phyloP scores from a whole-genome alignment of 2,329 filamentous ascomycete species.

The Ilyonectria mors-panacis region DNA sequence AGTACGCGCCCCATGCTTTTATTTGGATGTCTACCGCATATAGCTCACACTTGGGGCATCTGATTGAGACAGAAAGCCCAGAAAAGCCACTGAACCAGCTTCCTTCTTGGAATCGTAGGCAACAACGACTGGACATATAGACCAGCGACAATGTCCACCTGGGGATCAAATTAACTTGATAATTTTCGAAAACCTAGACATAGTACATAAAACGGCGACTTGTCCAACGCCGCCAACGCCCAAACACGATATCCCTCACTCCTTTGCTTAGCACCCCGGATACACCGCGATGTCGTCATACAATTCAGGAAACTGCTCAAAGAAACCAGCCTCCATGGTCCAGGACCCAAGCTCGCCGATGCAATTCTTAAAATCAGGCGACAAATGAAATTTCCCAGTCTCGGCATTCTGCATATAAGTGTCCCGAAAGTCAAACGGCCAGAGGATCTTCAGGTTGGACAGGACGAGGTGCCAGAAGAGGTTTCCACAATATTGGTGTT shows the following conservation, averaged over 20 bases:
- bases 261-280: not conserved
- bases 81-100: not conserved
- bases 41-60: not conserved
- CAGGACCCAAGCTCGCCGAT: constrained; percentile 47
- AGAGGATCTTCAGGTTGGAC: constrained; percentile 40
- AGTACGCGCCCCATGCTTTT: not conserved
- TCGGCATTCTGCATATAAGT: constrained; percentile 41
- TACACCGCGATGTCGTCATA: constrained; percentile 47
- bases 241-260: too few species aligned
- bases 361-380: constrained; percentile 41
- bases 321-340: constrained; percentile 47
- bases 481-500: constrained; percentile 49
- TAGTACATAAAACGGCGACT: too few species aligned
- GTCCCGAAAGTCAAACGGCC: constrained; percentile 45
- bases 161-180: too few species aligned
- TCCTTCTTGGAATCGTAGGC: not conserved
- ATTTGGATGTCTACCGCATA: not conserved
- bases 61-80: not conserved
- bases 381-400: constrained; percentile 43
- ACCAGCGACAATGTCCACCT: too few species aligned
- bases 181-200: too few species aligned
- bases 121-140: not conserved
- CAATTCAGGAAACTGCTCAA: constrained; percentile 45
- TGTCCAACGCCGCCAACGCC: too few species aligned
- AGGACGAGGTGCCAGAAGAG: constrained; percentile 46